Conservation (phyloP, 345 rosid species). For the Salix dunnii region DNA sequence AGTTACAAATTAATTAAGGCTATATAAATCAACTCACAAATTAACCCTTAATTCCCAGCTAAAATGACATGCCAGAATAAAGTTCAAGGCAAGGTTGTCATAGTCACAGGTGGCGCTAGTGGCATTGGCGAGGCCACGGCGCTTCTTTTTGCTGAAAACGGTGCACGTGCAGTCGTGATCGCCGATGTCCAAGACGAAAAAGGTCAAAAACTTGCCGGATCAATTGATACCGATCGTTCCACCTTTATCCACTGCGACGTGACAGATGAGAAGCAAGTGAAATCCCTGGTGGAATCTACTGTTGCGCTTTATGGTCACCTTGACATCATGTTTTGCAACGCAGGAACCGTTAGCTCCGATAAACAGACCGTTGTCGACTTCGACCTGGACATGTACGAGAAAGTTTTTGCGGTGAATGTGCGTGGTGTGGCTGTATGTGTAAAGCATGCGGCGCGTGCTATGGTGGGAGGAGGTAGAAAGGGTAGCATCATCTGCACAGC, state of each 20-base stretch:
- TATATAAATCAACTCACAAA: too few species aligned
- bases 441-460: constrained; percentile 37
- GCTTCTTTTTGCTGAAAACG: constrained; percentile 24
- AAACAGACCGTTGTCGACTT: constrained; percentile 29
- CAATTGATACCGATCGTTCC: constrained; percentile 22
- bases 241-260: constrained; percentile 35
- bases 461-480: constrained; percentile 24
- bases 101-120: constrained; percentile 29
- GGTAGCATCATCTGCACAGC: constrained; percentile 52
- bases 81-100: constrained; percentile 18
- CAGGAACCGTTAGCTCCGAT: constrained; percentile 10
- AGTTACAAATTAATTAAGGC: too few species aligned
- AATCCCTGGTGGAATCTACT: constrained; percentile 29
- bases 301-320: constrained; percentile 18
- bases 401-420: constrained; percentile 27
- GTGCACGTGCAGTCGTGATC: constrained; percentile 26
- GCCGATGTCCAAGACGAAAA: constrained; percentile 34
- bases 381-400: constrained; percentile 19
- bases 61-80: constrained; percentile 13
- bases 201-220: constrained; percentile 21
- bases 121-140: constrained; percentile 26
- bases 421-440: constrained; percentile 29
- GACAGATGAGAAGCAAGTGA: constrained; percentile 32
- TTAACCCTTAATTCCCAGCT: neutral
- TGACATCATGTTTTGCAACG: constrained; percentile 47